A percentile compares a stretch with the other conserved stretches of the same genome.
phyloP scores from a whole-genome alignment of 2,329 filamentous ascomycete genomes.

The Pyrenochaeta sp. region DNA sequence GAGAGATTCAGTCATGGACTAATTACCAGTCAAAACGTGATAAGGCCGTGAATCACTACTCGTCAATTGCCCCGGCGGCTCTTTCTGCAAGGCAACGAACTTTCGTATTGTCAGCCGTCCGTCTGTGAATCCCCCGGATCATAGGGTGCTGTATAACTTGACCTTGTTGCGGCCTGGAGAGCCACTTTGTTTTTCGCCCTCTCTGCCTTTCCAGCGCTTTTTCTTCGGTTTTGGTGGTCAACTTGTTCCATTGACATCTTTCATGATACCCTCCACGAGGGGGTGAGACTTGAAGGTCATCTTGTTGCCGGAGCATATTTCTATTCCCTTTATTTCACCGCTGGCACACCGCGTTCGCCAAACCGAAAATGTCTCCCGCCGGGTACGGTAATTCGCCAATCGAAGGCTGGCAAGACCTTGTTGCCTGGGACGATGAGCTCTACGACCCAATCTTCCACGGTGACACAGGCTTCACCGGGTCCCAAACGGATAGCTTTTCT shows the following conservation, averaged over 20 bases:
- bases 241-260: constrained; percentile 5
- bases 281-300: constrained; percentile 10
- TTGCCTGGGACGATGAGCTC: constrained; percentile 40
- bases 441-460: constrained; percentile 36
- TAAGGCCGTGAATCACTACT: constrained; percentile 20
- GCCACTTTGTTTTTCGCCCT: constrained; percentile 5
- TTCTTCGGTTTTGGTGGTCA: constrained; percentile 6
- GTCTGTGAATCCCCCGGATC: constrained; percentile 11
- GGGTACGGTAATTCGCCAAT: constrained; percentile 21
- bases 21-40: constrained; percentile 28
- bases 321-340: background rate
- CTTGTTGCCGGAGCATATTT: background rate
- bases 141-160: constrained; percentile 22
- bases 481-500: constrained; percentile 15
- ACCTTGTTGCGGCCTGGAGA: constrained; percentile 15
- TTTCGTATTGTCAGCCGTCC: constrained; percentile 21
- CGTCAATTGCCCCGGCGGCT: constrained; percentile 22
- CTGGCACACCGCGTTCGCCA: constrained; percentile 1
- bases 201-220: constrained; percentile 5
- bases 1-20: constrained; percentile 17
- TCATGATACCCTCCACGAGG: constrained; percentile 16
- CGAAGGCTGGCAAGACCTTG: constrained; percentile 39
- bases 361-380: constrained; percentile 22
- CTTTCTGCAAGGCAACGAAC: constrained; percentile 15
- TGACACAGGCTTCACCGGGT: constrained; percentile 19